Evolutionary conservation across 2,329 filamentous ascomycete species (phyloP).

Genomic region (Aspergillus sojae): DNA sequence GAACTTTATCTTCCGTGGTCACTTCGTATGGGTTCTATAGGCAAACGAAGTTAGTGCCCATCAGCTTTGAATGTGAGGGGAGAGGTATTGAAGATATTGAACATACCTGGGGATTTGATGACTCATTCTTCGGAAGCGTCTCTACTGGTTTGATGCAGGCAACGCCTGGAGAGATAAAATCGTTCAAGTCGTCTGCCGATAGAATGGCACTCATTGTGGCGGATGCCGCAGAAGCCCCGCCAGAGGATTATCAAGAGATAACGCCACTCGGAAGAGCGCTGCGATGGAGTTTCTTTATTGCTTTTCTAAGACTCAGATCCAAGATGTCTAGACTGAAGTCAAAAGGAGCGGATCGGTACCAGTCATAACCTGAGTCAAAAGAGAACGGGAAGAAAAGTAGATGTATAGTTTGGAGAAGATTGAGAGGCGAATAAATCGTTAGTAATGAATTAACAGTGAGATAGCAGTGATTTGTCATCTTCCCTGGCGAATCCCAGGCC

Average conservation of each 20-base stretch:
- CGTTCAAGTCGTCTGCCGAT: constrained; percentile 94
- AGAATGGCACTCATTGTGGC: constrained; percentile 90
- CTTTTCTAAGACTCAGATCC: too few relatives aligned
- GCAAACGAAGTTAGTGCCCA: constrained; percentile 24
- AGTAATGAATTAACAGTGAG: constrained; percentile 17
- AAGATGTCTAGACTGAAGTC: background rate
- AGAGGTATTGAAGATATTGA: constrained; percentile 1
- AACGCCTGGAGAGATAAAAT: constrained; percentile 97
- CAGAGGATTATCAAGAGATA: constrained; percentile 10
- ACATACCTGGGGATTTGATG: constrained; percentile 50
- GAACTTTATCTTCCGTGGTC: constrained; percentile 82
- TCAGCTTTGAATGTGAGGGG: constrained; percentile 8
- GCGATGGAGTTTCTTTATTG: background rate
- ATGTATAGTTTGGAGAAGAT: background rate
- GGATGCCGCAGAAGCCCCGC: constrained; percentile 19
- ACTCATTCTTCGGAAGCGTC: constrained; percentile 71
- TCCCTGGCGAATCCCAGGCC: constrained; percentile 26
- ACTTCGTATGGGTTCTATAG: constrained; percentile 73
- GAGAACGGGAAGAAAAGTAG: constrained; percentile 2
- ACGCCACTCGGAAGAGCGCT: constrained; percentile 4
- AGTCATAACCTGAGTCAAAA: background rate
- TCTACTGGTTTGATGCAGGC: constrained; percentile 98
- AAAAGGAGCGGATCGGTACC: background rate
- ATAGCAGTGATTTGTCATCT: constrained; percentile 35
- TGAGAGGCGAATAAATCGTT: constrained; percentile 11